A percentile compares a stretch with the other conserved stretches of the same genome.
phyloP scores from a whole-genome alignment of 2,329 filamentous ascomycete genomes.

The Paramyrothecium sp. region DNA sequence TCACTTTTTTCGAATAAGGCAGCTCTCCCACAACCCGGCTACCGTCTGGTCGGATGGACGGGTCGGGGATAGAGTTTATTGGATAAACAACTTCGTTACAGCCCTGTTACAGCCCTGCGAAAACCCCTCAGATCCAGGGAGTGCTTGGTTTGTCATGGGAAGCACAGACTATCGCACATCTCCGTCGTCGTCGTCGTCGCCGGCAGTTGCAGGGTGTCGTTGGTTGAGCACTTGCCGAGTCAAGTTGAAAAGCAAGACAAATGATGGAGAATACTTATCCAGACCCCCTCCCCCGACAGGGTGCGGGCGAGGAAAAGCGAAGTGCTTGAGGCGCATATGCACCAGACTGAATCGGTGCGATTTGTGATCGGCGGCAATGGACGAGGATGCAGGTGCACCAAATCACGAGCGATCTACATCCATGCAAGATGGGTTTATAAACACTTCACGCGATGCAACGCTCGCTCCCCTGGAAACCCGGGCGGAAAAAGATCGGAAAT shows the following conservation, averaged over 20 bases:
- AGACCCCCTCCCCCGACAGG: background rate
- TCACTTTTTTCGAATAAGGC: background rate
- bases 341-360: background rate
- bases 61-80: background rate
- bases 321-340: background rate
- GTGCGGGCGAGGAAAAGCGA: background rate
- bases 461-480: too few species aligned
- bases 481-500: too few species aligned
- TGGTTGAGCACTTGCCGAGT: background rate
- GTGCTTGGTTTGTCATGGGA: background rate
- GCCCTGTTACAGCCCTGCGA: background rate
- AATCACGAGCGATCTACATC: background rate
- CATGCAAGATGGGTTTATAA: too few species aligned
- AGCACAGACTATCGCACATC: background rate
- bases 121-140: too few species aligned
- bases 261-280: background rate
- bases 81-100: background rate
- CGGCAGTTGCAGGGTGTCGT: background rate
- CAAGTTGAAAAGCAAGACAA: background rate
- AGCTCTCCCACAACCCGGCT: too few species aligned
- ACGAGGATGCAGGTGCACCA: background rate
- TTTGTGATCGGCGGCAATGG: background rate
- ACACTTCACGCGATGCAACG: too few species aligned
- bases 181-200: background rate
- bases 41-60: background rate